These are phyloP conservation scores for Exophiala sp. DNA, from an alignment of 2,329 filamentous ascomycete species.

Conservation along the genomic window DNA sequence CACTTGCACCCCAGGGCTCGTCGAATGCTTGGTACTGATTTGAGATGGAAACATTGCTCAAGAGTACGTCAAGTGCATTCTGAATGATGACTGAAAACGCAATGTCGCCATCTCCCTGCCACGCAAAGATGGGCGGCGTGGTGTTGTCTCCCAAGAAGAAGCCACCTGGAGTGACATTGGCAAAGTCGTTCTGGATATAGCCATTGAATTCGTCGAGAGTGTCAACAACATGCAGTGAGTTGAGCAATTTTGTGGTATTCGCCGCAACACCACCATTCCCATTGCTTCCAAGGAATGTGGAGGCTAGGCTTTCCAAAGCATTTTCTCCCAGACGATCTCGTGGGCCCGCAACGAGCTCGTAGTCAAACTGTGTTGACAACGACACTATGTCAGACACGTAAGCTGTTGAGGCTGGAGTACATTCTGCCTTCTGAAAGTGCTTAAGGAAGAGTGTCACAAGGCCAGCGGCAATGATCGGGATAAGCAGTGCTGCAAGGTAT, in stretches of 20 bases:
- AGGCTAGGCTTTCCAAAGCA: slow-evolving; percentile 24
- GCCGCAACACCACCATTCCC: slow-evolving; percentile 27
- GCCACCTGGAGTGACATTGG: slow-evolving; percentile 70
- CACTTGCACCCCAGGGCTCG: slow-evolving; percentile 64
- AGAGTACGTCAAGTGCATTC: slow-evolving; percentile 63
- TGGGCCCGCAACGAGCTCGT: slow-evolving; percentile 39
- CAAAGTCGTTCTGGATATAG: slow-evolving; percentile 61
- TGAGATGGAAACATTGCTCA: slow-evolving; percentile 65
- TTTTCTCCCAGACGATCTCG: slow-evolving; percentile 29
- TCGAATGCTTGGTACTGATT: slow-evolving; percentile 74
- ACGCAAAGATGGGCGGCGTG: slow-evolving; percentile 65
- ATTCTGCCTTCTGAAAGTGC: slow-evolving; percentile 51
- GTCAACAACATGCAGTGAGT: slow-evolving; percentile 54
- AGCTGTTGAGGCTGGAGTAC: slow-evolving; percentile 48
- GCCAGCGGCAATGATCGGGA: slow-evolving; percentile 76
- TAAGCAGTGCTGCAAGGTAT: slow-evolving; percentile 68
- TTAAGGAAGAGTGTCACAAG: slow-evolving; percentile 74
- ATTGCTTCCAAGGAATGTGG: slow-evolving; percentile 31
- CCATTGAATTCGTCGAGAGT: slow-evolving; percentile 65
- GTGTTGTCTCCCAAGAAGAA: slow-evolving; percentile 67
- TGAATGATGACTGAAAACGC: slow-evolving; percentile 52
- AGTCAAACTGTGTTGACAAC: slow-evolving; percentile 31
- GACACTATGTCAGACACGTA: slow-evolving; percentile 30
- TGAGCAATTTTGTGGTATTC: slow-evolving; percentile 36
- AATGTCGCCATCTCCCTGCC: slow-evolving; percentile 62